Percentiles rank a stretch among this genome's conserved stretches.
Conservation (phyloP, 345 rosid genomes). For the Camelina neglecta region DNA sequence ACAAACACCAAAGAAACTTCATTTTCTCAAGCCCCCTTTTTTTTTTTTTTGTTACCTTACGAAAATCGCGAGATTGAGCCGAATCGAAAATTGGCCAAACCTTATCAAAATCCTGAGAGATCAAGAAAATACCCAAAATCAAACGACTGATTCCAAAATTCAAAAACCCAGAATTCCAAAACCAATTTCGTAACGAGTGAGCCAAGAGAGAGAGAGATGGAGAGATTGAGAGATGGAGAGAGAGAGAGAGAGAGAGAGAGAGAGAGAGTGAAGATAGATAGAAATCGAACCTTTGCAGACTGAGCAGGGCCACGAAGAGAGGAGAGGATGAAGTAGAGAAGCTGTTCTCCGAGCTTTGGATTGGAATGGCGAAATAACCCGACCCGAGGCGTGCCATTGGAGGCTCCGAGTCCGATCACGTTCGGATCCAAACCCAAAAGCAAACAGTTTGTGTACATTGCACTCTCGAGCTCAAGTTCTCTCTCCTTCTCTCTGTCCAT, state of each 20-base stretch:
- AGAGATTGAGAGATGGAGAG: not conserved
- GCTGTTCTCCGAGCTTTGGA: slow-evolving; percentile 99
- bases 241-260: not conserved
- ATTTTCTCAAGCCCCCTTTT: not conserved
- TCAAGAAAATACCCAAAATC: slow-evolving; percentile 37
- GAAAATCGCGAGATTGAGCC: slow-evolving; percentile 95
- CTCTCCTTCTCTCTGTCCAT: slow-evolving; percentile 99
- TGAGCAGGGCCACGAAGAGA: slow-evolving; percentile 97
- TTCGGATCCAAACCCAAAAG: slow-evolving; percentile 95
- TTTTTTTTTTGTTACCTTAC: slow-evolving; percentile 60
- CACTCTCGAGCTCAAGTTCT: slow-evolving; percentile 97
- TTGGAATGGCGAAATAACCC: slow-evolving; percentile 98
- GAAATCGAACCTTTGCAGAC: slow-evolving; percentile 75
- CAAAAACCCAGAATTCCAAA: slow-evolving; percentile 15
- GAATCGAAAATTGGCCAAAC: slow-evolving; percentile 99
- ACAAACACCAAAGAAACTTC: not conserved
- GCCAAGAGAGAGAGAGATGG: not conserved
- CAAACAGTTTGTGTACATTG: slow-evolving; percentile 99
- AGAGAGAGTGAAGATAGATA: slow-evolving; percentile 4
- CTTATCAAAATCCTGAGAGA: slow-evolving; percentile 95
- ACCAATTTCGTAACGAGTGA: slow-evolving; percentile 29
- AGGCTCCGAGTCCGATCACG: slow-evolving; percentile 82
- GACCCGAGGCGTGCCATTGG: slow-evolving; percentile 83
- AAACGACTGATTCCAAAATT: slow-evolving; percentile 24
- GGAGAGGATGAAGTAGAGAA: slow-evolving; percentile 96